These are phyloP conservation scores for Phytophthora europaea DNA, from an alignment of 352 stramenopile species.

Conservation along the genomic window DNA sequence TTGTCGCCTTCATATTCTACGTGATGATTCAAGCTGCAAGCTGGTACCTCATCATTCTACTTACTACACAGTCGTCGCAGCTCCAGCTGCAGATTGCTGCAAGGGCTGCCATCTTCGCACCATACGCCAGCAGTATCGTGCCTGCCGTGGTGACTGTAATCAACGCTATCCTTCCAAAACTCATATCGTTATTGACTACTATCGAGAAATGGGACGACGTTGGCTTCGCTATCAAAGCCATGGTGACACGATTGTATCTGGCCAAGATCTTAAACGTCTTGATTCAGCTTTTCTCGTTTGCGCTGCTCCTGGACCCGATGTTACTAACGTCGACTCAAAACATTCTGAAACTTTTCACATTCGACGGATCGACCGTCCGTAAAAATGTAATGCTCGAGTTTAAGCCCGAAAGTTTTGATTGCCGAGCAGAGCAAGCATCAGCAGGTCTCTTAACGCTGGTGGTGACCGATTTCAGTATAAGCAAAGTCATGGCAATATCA, in stretches of 20 bases:
- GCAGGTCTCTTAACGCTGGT: constrained; percentile 76
- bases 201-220: constrained; percentile 86
- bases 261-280: constrained; percentile 88
- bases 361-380: constrained; percentile 57
- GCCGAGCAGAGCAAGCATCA: constrained; percentile 72
- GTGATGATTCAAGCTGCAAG: constrained; percentile 67
- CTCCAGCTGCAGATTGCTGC: constrained; percentile 58
- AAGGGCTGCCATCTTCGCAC: constrained; percentile 53
- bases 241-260: constrained; percentile 83
- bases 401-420: constrained; percentile 58
- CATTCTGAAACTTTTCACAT: constrained; percentile 43
- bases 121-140: constrained; percentile 73
- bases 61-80: constrained; percentile 76
- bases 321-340: constrained; percentile 56
- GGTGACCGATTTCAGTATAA: constrained; percentile 78
- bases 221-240: constrained; percentile 85
- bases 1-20: constrained; percentile 68
- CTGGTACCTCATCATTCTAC: constrained; percentile 78
- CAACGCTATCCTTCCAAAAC: constrained; percentile 71
- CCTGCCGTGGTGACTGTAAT: constrained; percentile 79
- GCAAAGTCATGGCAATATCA: constrained; percentile 62
- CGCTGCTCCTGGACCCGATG: constrained; percentile 73
- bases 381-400: constrained; percentile 78
- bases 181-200: constrained; percentile 71
- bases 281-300: constrained; percentile 84